These are phyloP conservation scores for Fusarium ambrosium DNA, from an alignment of 2,329 filamentous ascomycete genomes.

Conservation along the genomic window DNA sequence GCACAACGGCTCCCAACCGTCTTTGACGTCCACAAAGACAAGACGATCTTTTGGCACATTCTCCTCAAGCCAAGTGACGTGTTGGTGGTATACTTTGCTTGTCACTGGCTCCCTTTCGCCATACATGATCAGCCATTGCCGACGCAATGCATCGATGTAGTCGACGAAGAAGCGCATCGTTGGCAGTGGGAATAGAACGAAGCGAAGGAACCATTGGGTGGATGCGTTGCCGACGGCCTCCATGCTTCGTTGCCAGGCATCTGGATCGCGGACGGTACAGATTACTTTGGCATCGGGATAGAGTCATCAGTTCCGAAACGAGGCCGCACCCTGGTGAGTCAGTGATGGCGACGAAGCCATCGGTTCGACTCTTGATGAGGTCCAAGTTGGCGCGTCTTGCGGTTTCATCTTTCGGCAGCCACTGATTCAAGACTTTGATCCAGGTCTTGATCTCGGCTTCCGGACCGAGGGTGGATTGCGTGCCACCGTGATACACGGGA, in stretches of 20 bases:
- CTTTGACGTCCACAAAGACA: conserved; percentile 43
- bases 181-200: conserved; percentile 34
- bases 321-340: conserved; percentile 18
- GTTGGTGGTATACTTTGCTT: conserved; percentile 13
- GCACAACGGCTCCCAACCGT: conserved; percentile 53
- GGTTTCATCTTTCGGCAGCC: neutral
- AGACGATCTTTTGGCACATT: conserved; percentile 44
- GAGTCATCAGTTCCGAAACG: conserved; percentile 23
- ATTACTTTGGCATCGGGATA: conserved; percentile 41
- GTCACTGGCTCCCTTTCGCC: conserved; percentile 13
- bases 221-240: neutral
- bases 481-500: neutral
- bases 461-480: neutral
- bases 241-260: conserved; percentile 39
- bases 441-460: neutral
- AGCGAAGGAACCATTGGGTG: conserved; percentile 31
- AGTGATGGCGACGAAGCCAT: neutral
- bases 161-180: conserved; percentile 24
- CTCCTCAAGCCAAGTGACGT: conserved; percentile 14
- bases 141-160: conserved; percentile 22
- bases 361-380: neutral
- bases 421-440: neutral
- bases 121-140: conserved; percentile 12
- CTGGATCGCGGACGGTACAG: conserved; percentile 36
- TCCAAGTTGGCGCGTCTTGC: neutral